Base-by-base conservation (phyloP, 2,329 filamentous ascomycete genomes). In the Fusarium sp. region DNA sequence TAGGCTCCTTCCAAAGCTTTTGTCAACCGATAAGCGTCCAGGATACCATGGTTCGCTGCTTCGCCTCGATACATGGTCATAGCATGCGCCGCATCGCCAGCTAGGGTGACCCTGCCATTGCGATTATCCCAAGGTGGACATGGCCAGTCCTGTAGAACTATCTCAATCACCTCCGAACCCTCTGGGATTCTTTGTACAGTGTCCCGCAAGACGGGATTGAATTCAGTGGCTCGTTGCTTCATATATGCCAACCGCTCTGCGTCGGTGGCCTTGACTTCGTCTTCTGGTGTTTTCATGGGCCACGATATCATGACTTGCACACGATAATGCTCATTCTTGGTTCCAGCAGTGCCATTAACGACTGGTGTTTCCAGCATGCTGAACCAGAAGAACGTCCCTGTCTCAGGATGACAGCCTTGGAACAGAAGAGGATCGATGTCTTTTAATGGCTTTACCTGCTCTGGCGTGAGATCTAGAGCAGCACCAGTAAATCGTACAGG, bases 61-160 rank as follows among this genome's bases (percentile, higher is more conserved):
- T 65, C 63, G 1, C 63, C 63, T 12, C 60, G 42, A 24, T 66
- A 66, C 63, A 66, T 66, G 5, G 48, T 65, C 60, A 66, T 65
- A 10, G 60, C 60, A 15, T 66, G 63, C 18, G 63, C 63, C 8
- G 63, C 63, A 10, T 66, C 63, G 4, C 63, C 60, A 7, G 61
- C 60, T 6, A 66, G 60, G 4, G 63, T 66, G 0, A 66, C 13
- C 11, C 8, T 24, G 0, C 63, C 63, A 14, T n/a, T 44, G 26
- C 9, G 26, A 3, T 65, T 65, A 8, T 57, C 48, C 63, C 63
- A 66, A 7, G 36, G 42, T 6, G 22, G 60, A 15, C 60, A 65
- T 6, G 63, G 63, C 63, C 63, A 66, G 16, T 66, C 63, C 5
- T 66, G 63, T 1, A 66, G n/a, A 15, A 58, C 42, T 12, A 66